Percentiles rank a stretch among this genome's conserved stretches.
Conservation (phyloP, 1,139 yeast genomes). For the Casaregolazyma lundiana region DNA sequence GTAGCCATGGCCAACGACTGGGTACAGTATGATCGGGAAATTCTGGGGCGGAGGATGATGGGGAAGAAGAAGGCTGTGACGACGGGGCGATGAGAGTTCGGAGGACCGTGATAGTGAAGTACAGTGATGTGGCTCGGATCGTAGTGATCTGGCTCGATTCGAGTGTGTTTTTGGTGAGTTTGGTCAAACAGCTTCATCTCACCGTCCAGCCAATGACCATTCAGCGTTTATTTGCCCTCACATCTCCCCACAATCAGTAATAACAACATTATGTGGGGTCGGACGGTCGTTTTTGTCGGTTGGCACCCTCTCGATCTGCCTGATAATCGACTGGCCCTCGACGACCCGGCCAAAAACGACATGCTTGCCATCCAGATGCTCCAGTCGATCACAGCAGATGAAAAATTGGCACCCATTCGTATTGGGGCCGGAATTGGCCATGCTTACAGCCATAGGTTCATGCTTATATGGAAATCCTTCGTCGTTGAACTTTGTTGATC, state of each 20-base stretch:
- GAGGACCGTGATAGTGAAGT: not conserved
- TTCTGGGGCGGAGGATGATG: slow-evolving; percentile 4
- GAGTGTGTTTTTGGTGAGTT: no score
- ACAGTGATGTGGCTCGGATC: no score
- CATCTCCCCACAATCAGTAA: slow-evolving; percentile 40
- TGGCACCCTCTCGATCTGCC: slow-evolving; percentile 63
- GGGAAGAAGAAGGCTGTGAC: not conserved
- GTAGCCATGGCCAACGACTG: not conserved
- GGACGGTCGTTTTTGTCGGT: slow-evolving; percentile 67
- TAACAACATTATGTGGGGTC: slow-evolving; percentile 23
- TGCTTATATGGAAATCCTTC: slow-evolving; percentile 41
- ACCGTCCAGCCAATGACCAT: no score
- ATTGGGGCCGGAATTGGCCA: slow-evolving; percentile 45
- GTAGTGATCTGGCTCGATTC: no score
- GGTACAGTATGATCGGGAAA: slow-evolving; percentile 1
- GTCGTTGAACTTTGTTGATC: slow-evolving; percentile 73
- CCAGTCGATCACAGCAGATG: slow-evolving; percentile 31
- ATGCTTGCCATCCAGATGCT: slow-evolving; percentile 37
- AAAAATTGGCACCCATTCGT: slow-evolving; percentile 42
- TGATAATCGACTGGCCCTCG: slow-evolving; percentile 60
- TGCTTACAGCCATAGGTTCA: slow-evolving; percentile 39
- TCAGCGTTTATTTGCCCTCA: slow-evolving; percentile 14
- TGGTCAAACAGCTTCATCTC: no score
- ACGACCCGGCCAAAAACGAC: slow-evolving; percentile 39
- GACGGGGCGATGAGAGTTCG: not conserved